Base-by-base conservation (phyloP, 2,329 filamentous ascomycete genomes). In the Aspergillus fumigatiaffinis region DNA sequence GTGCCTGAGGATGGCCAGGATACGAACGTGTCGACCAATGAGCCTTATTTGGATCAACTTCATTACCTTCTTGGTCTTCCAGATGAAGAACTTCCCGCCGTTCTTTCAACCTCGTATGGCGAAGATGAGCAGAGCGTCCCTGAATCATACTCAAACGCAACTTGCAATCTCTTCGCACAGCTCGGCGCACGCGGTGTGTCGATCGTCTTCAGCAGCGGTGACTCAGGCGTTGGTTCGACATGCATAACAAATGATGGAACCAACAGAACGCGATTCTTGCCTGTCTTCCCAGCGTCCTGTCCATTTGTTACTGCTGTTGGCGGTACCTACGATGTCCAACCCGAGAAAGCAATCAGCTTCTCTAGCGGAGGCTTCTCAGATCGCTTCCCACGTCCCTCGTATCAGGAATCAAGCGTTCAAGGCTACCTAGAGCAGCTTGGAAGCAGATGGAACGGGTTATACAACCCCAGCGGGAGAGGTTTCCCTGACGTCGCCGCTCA, bases 81-180 rank as follows among this genome's bases (percentile, higher is more conserved):
- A 1, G 79, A 84, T 58, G 69, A 76, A 3, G 69, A 82, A 20
- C 76, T 90, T 0, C 87, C 88, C 0, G 80, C 83, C 3, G 83
- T 89, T 20, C 78, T 91, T 46, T 82, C 81, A 44, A 87, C 86
- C n/a, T 90, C 87, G 0, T 91, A 90, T 66, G 87, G 86, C 26
- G 86, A 89, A 63, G 80, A 86, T 50, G 88, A 91, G 70, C 84
- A 80, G 68, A 81, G 79, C 3, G 76, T 90, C 0, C 85, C 86
- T 0, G 72, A 73, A 23, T 74, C 78, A 3, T 89, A 89, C 67
- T 82, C 84, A 7, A 77, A 82, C 64, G 78, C 82, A 55, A 81
- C 84, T 21, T 89, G 89, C 72, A 80, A 80, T 32, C 76, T 85
- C 46, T 85, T 87, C 59, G 84, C 82, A 4, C 84, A 87, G 59